Evolutionary conservation across 345 rosid genomes (phyloP), one percentile per base, ranked within the genome.

Genomic region (Gossypium mustelinum): DNA sequence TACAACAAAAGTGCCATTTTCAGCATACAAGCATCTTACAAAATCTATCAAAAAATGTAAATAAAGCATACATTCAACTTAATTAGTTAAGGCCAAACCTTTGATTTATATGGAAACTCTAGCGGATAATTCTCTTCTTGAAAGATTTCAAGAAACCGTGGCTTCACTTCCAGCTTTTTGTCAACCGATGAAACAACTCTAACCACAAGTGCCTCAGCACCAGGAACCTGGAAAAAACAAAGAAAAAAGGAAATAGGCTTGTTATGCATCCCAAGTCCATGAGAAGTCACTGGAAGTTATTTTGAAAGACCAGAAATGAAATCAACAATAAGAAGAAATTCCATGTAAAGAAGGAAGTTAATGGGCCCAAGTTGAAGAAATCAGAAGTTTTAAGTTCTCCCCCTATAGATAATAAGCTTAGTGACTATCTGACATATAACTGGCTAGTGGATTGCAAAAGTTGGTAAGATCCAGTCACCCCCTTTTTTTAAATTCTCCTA

Each of bases 121-220:
- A 84, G 81, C 8, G 98, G 97, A 76, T 90, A 93, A 86, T 92
- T 90, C 77, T 93, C 94, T 69, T 91, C 97, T 59, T 79, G 90
- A 79, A 90, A 96, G 63, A 93, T 93, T 81, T 96, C 99, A 84
- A 93, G 94, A 82, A 93, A 93, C 65, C 97, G 90, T 63, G 85
- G 93, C 85, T 96, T 96, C 81, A 96, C 99, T 82, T 95, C 99
- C 83, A 95, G 78, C 85, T 93, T 95, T 81, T 95, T 95, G 87
- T 95, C 98, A 79, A 93, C 99, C 6, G 99, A 95, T 74, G 97
- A 93, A 88, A 95, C 99, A 80, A 95, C 99, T 82, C 99, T 87
- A 68, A 95, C 70, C 60, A 92, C 99, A 80, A 95, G 97, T 66
- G 98, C 79, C 83, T 95, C 99, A 63, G 97, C 99, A 73, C 94